Evolutionary conservation across 106 monocot genomes (phyloP).

Genomic region (Alisma plantagoaquatica): DNA sequence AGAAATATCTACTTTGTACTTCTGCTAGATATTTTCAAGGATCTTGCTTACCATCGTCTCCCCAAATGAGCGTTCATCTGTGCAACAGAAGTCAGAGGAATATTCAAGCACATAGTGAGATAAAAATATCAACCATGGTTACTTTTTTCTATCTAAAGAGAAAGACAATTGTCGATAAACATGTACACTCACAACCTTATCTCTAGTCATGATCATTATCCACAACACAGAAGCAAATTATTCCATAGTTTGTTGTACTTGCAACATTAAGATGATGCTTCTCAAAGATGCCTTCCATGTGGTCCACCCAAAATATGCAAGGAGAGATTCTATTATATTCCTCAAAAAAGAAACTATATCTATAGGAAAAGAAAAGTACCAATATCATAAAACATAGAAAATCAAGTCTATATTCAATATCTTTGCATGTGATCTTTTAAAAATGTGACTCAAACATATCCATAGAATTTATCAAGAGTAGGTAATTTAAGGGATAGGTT

Average conservation of each 20-base stretch:
- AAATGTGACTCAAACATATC: too few relatives aligned
- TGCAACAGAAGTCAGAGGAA: conserved; percentile 62
- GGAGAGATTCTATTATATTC: too few relatives aligned
- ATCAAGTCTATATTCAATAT: too few relatives aligned
- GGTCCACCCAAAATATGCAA: too few relatives aligned
- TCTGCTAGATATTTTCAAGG: conserved; percentile 89
- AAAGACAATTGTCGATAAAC: conserved; percentile 82
- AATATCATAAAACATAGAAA: too few relatives aligned
- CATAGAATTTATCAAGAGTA: too few relatives aligned
- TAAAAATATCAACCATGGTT: conserved; percentile 90
- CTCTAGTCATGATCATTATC: conserved; percentile 98
- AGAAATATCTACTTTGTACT: conserved; percentile 83
- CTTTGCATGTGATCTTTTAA: too few relatives aligned
- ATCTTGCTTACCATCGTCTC: conserved; percentile 88
- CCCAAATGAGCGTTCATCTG: conserved; percentile 52
- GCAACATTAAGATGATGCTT: background rate
- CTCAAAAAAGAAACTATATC: too few relatives aligned
- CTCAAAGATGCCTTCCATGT: too few relatives aligned
- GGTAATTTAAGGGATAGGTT: too few relatives aligned
- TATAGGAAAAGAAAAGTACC: too few relatives aligned
- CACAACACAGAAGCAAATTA: conserved; percentile 90
- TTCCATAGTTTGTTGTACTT: conserved; percentile 93
- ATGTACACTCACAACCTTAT: conserved; percentile 73
- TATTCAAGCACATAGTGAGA: conserved; percentile 94
- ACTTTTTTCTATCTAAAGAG: conserved; percentile 64